Base-by-base conservation (phyloP, 2,329 filamentous ascomycete genomes). In the Setomelanomma holmii region DNA sequence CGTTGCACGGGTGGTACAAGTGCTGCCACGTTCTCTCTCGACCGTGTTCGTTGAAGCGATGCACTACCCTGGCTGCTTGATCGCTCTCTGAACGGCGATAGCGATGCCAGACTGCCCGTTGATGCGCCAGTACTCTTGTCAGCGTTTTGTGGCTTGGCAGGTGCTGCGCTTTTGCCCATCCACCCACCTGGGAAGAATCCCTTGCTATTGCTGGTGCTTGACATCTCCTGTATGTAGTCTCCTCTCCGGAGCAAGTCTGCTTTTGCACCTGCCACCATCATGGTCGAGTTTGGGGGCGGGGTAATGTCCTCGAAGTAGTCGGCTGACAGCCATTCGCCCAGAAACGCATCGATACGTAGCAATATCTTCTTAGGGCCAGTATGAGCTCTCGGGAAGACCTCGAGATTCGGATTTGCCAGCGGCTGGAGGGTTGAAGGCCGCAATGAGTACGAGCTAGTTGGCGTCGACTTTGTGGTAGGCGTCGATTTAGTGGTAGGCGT, bases 221-320 rank as follows among this genome's bases (percentile, higher is more conserved):
- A 74, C 49, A 74, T 76, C 53, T 75, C 68, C 42, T 83, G 79
- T n/a, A 86, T 76, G 17, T 77, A 76, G 63, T 95, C 89, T 49
- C 90, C 90, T 39, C 88, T 84, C 47, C 89, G 85, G 40, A 97
- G 80, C 3, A 99, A 79, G 65, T 96, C 91, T 20, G 90, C 90
- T 75, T 97, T 98, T 23, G 95, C 93, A 35, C 86, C 86, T 21
- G 90, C 89, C 2, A 98, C 81, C 91, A 99, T 96, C 76, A 95
- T 84, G 4, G 88, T 85, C 3, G 91, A 93, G 38, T 86, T 86
- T 0, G 95, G 95, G 10, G 95, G 95, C 3, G 92, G 90, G 0
- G 90, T 93, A 59, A 97, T 97, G 45, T 89, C 84, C 57, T 96
- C 92, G 67, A 93, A 99, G 74, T 99, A 99, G 68, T 93, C 89